Percentiles rank a stretch among this genome's conserved stretches.
These are phyloP conservation scores for Exophiala sideris DNA, from an alignment of 2,329 filamentous ascomycete genomes.

Conservation along the genomic window DNA sequence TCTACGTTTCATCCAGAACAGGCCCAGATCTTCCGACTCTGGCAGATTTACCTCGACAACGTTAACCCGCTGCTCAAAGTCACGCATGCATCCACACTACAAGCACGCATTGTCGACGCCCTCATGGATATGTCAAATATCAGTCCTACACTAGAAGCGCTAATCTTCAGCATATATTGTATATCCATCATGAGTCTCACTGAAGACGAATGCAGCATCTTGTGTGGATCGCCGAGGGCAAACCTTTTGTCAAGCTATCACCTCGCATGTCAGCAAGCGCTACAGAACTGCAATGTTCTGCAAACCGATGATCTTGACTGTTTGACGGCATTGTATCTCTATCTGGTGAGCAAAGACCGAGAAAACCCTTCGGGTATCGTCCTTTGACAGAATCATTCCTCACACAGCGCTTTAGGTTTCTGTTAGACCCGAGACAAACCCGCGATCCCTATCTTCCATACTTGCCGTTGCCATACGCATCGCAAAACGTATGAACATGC, in stretches of 20 bases:
- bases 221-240: constrained; percentile 38
- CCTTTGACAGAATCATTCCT: no score
- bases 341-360: no score
- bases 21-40: constrained; percentile 51
- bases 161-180: constrained; percentile 68
- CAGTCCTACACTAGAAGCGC: constrained; percentile 57
- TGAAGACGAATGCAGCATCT: constrained; percentile 50
- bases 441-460: background rate
- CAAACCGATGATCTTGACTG: constrained; percentile 25
- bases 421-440: no score
- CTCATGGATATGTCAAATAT: constrained; percentile 55
- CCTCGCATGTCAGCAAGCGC: constrained; percentile 45
- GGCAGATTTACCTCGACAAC: constrained; percentile 68
- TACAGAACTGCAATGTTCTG: constrained; percentile 44
- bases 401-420: no score
- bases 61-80: constrained; percentile 67
- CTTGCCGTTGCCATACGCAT: background rate
- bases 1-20: constrained; percentile 58
- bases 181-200: constrained; percentile 57
- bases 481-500: background rate
- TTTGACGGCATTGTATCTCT: no score
- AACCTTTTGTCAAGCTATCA: constrained; percentile 43
- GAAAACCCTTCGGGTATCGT: no score
- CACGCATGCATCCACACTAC: constrained; percentile 63
- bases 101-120: constrained; percentile 62